Evolutionary conservation across 2,329 filamentous ascomycete genomes (phyloP).

Genomic region (Calonectria montana): DNA sequence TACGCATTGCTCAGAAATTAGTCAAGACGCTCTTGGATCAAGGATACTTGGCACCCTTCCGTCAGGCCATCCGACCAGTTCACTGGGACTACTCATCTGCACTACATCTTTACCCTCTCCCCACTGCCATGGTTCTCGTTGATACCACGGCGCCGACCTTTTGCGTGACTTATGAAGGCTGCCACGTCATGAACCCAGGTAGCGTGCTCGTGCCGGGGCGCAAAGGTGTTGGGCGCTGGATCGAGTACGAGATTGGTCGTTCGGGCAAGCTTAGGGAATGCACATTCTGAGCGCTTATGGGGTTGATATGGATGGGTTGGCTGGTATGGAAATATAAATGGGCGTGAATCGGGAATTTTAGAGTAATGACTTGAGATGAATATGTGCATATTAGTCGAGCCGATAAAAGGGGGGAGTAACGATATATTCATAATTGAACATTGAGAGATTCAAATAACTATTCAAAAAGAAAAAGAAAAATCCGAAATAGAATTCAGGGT

Average conservation of each 20-base stretch:
- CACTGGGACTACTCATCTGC: conserved; percentile 88
- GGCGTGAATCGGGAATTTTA: conserved; percentile 16
- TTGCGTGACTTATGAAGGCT: conserved; percentile 92
- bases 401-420: not conserved
- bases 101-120: conserved; percentile 87
- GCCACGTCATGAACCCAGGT: conserved; percentile 95
- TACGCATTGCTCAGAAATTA: conserved; percentile 76
- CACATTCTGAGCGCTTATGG: conserved; percentile 56
- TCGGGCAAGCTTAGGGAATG: conserved; percentile 74
- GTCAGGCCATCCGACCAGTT: conserved; percentile 80
- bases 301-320: not conserved
- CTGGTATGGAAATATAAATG: conserved; percentile 2
- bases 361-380: conserved; percentile 18
- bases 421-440: not conserved
- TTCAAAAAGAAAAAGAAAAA: not conserved
- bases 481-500: not conserved
- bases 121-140: conserved; percentile 83
- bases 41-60: conserved; percentile 88
- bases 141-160: conserved; percentile 87
- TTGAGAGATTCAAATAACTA: too few relatives aligned
- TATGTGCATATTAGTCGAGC: not conserved
- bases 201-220: conserved; percentile 76
- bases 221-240: conserved; percentile 80
- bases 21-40: conserved; percentile 95
- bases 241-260: conserved; percentile 82